phyloP scores from a whole-genome alignment of 2,329 filamentous ascomycete species.

The Fusarium zealandicum region DNA sequence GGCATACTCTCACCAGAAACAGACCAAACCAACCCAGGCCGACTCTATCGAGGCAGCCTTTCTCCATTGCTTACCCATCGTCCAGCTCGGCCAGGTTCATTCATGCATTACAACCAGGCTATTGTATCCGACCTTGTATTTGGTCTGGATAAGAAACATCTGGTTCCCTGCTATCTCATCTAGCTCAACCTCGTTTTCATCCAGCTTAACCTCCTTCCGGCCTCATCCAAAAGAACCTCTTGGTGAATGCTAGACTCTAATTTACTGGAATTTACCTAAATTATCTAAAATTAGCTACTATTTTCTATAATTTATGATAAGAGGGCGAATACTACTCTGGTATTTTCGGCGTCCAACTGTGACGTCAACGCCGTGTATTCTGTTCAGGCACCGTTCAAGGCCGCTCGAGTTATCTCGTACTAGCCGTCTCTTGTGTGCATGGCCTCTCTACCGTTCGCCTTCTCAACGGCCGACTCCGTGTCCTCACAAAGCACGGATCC shows the following conservation, averaged over 20 bases:
- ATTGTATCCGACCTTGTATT: not conserved
- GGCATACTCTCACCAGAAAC: too few species aligned
- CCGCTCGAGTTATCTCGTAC: slow-evolving; percentile 22
- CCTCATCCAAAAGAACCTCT: too few species aligned
- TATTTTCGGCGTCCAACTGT: slow-evolving; percentile 1
- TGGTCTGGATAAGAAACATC: not conserved
- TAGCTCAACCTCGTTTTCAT: too few species aligned
- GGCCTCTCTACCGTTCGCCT: slow-evolving; percentile 19
- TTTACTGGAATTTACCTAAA: too few species aligned
- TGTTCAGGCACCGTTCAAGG: slow-evolving; percentile 32
- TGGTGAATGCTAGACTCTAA: too few species aligned
- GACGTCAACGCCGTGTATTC: slow-evolving; percentile 29
- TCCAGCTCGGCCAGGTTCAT: slow-evolving; percentile 33
- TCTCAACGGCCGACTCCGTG: slow-evolving; percentile 30
- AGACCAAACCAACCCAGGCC: not conserved
- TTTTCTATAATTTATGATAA: too few species aligned
- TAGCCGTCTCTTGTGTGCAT: too few species aligned
- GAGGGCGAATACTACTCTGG: too few species aligned
- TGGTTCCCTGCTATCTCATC: too few species aligned
- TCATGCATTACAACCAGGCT: slow-evolving; percentile 7
- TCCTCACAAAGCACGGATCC: slow-evolving; percentile 13
- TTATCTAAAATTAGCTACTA: too few species aligned
- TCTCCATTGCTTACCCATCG: slow-evolving; percentile 2
- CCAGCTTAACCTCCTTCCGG: too few species aligned
- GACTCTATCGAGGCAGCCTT: not conserved